These are phyloP conservation scores for Scedosporium minutisporum DNA, from an alignment of 2,329 filamentous ascomycete species.

Conservation along the genomic window DNA sequence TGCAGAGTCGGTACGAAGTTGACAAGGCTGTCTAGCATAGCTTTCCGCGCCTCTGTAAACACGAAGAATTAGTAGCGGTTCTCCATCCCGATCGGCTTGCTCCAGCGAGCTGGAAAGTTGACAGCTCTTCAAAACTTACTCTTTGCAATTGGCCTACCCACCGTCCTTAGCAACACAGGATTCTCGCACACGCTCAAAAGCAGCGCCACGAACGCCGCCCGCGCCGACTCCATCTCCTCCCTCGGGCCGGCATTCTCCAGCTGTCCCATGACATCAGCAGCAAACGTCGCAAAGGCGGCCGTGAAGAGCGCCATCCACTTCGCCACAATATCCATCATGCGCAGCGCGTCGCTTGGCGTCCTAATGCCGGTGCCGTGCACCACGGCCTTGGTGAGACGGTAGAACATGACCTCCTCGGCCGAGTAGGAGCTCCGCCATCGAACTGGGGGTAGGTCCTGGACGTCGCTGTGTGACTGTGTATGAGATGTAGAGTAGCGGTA, in stretches of 20 bases:
- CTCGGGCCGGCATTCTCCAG: slow-evolving; percentile 32
- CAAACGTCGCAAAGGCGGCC: slow-evolving; percentile 37
- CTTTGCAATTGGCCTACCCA: slow-evolving; percentile 44
- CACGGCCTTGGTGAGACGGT: slow-evolving; percentile 83
- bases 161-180: slow-evolving; percentile 38
- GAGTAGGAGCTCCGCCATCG: slow-evolving; percentile 49
- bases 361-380: slow-evolving; percentile 42
- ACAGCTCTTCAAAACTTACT: slow-evolving; percentile 23
- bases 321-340: slow-evolving; percentile 39
- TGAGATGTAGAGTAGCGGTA: slow-evolving; percentile 49
- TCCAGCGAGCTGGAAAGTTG: not conserved
- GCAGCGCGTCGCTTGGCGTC: slow-evolving; percentile 36
- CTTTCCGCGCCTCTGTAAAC: slow-evolving; percentile 32
- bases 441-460: slow-evolving; percentile 13
- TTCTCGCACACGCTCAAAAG: slow-evolving; percentile 55
- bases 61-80: not conserved
- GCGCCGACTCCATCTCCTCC: slow-evolving; percentile 50
- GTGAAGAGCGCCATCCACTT: slow-evolving; percentile 52
- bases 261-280: slow-evolving; percentile 36
- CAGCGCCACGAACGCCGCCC: slow-evolving; percentile 55
- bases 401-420: slow-evolving; percentile 84
- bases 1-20: slow-evolving; percentile 50
- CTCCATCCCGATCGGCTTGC: not conserved
- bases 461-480: slow-evolving; percentile 16
- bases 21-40: slow-evolving; percentile 39